Evolutionary conservation across 83 land plant genomes (phyloP), one percentile per base, ranked within the genome.

Genomic region (Picea abies): DNA sequence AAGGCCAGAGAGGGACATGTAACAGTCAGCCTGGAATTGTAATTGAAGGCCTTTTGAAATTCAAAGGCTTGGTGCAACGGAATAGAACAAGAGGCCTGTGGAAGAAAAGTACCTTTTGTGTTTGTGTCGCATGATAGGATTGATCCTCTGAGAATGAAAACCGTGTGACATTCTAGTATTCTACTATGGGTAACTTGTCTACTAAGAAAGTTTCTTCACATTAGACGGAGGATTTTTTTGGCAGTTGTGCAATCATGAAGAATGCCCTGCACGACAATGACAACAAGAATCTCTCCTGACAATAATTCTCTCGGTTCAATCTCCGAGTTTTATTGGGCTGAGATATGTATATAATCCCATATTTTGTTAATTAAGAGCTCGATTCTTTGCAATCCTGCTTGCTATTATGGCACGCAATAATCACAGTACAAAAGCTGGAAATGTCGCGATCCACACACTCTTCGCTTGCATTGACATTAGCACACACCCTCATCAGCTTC

Each of bases 371-470:
- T 23, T 76, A 49, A 4, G n/a, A 23, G 29, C 9, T 49, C 19
- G 32, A 49, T 35, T 20, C 58, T 14, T 52, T 7, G 32, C 7
- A 76, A 49, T 76, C 79, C 25, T 22, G 32, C 70, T 10, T 23
- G 4, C 12, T 23, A 12, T 32, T 15, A 76, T 52, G 60, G 26
- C 79, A 76, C 79, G 79, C 58, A 60, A 76, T 29, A 76, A 29
- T 23, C 25, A 23, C 17, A 56, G 61, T 52, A 76, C 79, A 56
- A 52, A 29, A 56, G 25, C 79, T 25, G 61, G 20, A 52, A 60
- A 4, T 76, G 79, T 76, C 79, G 26, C 79, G 22, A 73, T 73
- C 77, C 77, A 23, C 79, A 56, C 79, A 76, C 79, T n/a, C 25
- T 26, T 52, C 14, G 35, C 35, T 56, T 76, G 79, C 60, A 73